Conservation (phyloP, 306 rosid genomes). For the Ochetophila trinervis region DNA sequence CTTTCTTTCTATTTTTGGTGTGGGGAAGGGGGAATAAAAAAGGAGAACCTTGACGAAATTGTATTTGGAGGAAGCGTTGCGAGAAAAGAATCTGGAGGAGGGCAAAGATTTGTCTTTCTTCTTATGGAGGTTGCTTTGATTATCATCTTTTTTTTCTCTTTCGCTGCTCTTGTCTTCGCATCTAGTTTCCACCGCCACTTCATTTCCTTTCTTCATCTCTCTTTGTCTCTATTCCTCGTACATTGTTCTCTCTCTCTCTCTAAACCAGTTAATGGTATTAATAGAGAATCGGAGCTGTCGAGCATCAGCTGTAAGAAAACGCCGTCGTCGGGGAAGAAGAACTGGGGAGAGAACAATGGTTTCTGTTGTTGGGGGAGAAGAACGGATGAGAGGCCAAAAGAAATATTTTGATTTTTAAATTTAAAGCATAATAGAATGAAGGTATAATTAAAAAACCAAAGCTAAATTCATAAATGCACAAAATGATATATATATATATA, state of each 20-base stretch:
- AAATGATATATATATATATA: no score
- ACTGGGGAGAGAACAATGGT: no score
- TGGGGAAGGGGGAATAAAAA: neutral
- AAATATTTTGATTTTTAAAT: no score
- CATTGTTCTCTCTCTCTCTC: constrained; percentile 26
- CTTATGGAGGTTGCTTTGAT: constrained; percentile 3
- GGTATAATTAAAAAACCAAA: no score
- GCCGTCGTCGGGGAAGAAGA: no score
- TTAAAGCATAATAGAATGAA: no score
- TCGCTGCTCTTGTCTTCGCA: constrained; percentile 27
- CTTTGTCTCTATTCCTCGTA: neutral
- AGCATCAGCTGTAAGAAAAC: constrained; percentile 1
- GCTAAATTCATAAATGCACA: no score
- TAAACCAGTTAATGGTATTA: neutral
- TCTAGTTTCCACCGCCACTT: constrained; percentile 22
- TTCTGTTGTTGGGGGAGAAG: no score
- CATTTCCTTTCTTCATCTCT: constrained; percentile 41
- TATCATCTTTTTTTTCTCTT: neutral
- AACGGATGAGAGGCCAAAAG: no score
- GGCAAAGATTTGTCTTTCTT: constrained; percentile 35
- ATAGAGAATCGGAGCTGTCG: neutral
- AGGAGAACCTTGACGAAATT: no score
- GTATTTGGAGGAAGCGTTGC: constrained; percentile 90
- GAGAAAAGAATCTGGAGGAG: constrained; percentile 54
- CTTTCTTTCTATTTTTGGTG: no score